Evolutionary conservation across 805 yeast genomes (phyloP).

Genomic region (Debaryomyces tyrocola): DNA sequence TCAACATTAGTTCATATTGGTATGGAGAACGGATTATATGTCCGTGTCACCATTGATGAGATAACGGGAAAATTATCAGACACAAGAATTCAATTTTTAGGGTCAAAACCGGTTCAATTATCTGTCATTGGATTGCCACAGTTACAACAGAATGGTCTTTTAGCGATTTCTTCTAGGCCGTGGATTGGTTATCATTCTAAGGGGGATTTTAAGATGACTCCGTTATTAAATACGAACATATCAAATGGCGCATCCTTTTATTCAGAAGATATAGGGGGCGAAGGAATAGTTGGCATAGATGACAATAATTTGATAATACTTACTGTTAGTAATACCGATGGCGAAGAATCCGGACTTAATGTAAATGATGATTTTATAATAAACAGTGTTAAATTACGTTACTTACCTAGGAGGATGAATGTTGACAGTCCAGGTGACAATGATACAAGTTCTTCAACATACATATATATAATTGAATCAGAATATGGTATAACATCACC

Average conservation of each 20-base stretch:
- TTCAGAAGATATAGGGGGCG: constrained; percentile 60
- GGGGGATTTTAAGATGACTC: constrained; percentile 43
- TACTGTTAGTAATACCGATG: constrained; percentile 46
- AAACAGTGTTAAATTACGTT: constrained; percentile 41
- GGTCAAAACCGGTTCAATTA: constrained; percentile 61
- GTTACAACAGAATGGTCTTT: constrained; percentile 29
- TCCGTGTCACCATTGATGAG: constrained; percentile 56
- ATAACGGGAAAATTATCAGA: constrained; percentile 59
- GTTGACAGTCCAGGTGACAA: constrained; percentile 13
- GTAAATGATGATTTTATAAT: constrained; percentile 25
- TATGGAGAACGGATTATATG: constrained; percentile 79
- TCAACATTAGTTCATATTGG: constrained; percentile 66
- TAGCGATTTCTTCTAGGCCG: constrained; percentile 54
- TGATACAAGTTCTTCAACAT: constrained; percentile 12
- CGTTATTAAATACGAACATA: constrained; percentile 45
- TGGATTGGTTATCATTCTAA: constrained; percentile 52
- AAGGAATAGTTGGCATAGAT: constrained; percentile 64
- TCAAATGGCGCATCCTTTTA: constrained; percentile 52
- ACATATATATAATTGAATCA: constrained; percentile 45
- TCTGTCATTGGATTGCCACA: constrained; percentile 28
- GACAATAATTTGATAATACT: constrained; percentile 55
- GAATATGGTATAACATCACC: constrained; percentile 41
- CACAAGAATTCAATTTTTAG: constrained; percentile 70
- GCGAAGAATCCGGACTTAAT: constrained; percentile 27
- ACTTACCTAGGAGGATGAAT: constrained; percentile 50